phyloP scores from a whole-genome alignment of 1,284 basidiomycete genomes.

The Ceratobasidium sp. region DNA sequence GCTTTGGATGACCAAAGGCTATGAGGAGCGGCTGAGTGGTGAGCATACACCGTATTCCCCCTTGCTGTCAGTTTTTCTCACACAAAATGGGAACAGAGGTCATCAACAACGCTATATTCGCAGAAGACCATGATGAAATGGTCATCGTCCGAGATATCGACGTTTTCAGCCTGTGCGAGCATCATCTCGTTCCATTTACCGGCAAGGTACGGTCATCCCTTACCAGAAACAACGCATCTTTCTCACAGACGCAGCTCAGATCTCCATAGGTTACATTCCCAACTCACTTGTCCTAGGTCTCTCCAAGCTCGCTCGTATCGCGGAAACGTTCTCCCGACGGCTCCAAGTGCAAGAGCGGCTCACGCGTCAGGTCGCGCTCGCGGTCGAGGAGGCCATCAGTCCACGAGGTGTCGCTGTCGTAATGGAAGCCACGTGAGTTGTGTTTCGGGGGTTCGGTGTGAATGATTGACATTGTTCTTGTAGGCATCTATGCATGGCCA shows the following conservation, averaged over 20 bases:
- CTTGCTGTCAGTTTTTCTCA: neutral
- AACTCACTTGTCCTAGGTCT: slow-evolving; percentile 94
- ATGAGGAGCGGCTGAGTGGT: slow-evolving; percentile 94
- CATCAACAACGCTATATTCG: slow-evolving; percentile 98
- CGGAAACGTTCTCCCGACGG: slow-evolving; percentile 95
- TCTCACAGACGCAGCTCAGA: slow-evolving; percentile 53
- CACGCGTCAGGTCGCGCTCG: slow-evolving; percentile 96
- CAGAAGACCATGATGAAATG: slow-evolving; percentile 99
- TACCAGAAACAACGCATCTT: neutral
- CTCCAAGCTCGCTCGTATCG: slow-evolving; percentile 97
- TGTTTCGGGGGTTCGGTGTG: neutral
- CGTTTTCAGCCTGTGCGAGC: slow-evolving; percentile 97
- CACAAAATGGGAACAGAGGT: slow-evolving; percentile 71
- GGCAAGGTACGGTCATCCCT: slow-evolving; percentile 77
- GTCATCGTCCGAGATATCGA: slow-evolving; percentile 98
- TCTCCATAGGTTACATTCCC: slow-evolving; percentile 92
- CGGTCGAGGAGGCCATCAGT: slow-evolving; percentile 96
- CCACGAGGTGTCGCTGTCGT: slow-evolving; percentile 99
- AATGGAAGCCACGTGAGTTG: slow-evolving; percentile 93
- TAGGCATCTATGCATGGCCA: slow-evolving; percentile 99
- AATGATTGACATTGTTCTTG: slow-evolving; percentile 9
- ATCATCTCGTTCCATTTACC: slow-evolving; percentile 98
- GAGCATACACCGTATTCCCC: slow-evolving; percentile 44
- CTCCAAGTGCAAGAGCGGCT: slow-evolving; percentile 98
- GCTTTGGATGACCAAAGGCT: slow-evolving; percentile 99